Conservation (phyloP, 352 stramenopile genomes). For the Globisporangium irregulare region DNA sequence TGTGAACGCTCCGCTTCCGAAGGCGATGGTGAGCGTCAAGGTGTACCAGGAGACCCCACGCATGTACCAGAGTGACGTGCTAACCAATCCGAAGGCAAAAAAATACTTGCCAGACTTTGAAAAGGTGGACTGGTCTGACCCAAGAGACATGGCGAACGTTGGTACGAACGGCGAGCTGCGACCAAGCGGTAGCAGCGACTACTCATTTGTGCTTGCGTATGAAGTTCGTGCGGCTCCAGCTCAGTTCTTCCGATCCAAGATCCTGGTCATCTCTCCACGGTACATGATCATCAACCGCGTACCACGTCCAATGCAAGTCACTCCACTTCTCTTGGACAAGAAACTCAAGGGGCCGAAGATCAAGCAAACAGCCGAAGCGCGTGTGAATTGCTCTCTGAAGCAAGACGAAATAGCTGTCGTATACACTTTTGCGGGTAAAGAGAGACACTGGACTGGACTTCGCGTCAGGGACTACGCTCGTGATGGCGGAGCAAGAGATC, state of each 20-base stretch:
- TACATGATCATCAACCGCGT: conserved; percentile 75
- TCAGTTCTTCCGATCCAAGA: conserved; percentile 83
- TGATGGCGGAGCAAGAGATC: conserved; percentile 32
- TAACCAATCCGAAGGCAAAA: conserved; percentile 45
- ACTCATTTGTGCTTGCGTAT: conserved; percentile 76
- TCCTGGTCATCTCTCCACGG: conserved; percentile 73
- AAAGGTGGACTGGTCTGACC: conserved; percentile 66
- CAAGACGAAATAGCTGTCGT: conserved; percentile 54
- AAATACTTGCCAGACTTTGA: conserved; percentile 79
- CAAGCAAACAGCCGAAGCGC: conserved; percentile 18
- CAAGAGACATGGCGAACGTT: conserved; percentile 68
- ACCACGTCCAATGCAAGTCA: conserved; percentile 59
- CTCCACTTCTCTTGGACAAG: conserved; percentile 78
- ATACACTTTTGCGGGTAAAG: conserved; percentile 65
- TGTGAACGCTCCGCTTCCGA: conserved; percentile 49
- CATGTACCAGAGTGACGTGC: conserved; percentile 50
- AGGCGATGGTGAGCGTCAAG: conserved; percentile 63
- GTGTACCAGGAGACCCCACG: conserved; percentile 69
- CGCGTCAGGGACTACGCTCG: conserved; percentile 58
- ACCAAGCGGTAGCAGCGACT: conserved; percentile 38
- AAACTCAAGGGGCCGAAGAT: conserved; percentile 42
- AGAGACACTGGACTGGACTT: conserved; percentile 69
- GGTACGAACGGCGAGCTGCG: conserved; percentile 72
- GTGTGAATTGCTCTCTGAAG: conserved; percentile 45
- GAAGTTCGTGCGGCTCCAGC: conserved; percentile 73